These are phyloP conservation scores for Globisporangium parvum DNA, from an alignment of 352 stramenopile species.

Conservation along the genomic window DNA sequence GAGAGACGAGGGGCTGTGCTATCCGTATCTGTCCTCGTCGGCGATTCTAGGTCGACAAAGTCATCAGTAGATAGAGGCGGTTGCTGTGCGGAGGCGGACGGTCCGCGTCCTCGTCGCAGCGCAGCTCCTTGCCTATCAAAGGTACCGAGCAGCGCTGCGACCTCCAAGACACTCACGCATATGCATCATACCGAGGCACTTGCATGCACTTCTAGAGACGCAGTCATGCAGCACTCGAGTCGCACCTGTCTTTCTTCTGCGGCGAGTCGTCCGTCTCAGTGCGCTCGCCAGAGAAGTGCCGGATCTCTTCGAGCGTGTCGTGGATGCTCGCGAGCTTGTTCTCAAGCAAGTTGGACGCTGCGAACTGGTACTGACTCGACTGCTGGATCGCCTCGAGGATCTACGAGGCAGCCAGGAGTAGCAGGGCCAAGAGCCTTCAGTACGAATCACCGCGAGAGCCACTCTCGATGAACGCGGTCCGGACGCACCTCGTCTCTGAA, in stretches of 20 bases:
- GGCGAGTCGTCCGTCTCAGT: constrained; percentile 53
- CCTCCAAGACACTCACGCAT: constrained; percentile 8
- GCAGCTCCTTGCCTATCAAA: neutral
- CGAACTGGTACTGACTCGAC: constrained; percentile 21
- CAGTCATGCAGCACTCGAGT: constrained; percentile 2
- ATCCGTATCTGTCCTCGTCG: constrained; percentile 88
- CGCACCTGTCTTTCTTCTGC: constrained; percentile 42
- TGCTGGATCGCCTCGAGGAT: constrained; percentile 34
- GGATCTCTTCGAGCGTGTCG: constrained; percentile 56
- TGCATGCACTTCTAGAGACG: constrained; percentile 8
- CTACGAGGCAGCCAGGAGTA: constrained; percentile 13
- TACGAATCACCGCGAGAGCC: no score
- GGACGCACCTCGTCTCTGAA: constrained; percentile 3
- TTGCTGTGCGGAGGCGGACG: constrained; percentile 20
- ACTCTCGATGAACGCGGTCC: no score
- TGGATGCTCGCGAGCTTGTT: constrained; percentile 50
- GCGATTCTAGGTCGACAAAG: constrained; percentile 84
- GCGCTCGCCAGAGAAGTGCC: constrained; percentile 32
- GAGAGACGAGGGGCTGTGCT: constrained; percentile 26
- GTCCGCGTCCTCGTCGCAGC: neutral
- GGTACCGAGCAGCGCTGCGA: neutral
- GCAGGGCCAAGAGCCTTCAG: neutral
- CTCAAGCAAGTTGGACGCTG: constrained; percentile 36
- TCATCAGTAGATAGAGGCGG: constrained; percentile 72
- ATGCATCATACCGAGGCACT: constrained; percentile 3